phyloP scores from a whole-genome alignment of 176 grass and related monocot species.

The Carex cristatella region DNA sequence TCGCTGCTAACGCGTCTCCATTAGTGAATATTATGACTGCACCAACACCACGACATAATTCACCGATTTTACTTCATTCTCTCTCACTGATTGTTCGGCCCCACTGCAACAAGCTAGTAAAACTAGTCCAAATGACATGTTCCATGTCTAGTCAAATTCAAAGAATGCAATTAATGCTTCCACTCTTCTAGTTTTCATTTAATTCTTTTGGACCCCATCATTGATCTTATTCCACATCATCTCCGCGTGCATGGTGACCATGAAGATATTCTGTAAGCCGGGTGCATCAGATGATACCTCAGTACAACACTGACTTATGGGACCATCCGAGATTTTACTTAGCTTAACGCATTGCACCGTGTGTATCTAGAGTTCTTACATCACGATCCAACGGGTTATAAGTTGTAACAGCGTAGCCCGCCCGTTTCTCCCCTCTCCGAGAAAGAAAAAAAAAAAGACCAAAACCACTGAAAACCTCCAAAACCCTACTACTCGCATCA shows the following conservation, averaged over 20 bases:
- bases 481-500: background rate
- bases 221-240: slow-evolving; percentile 1
- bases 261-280: background rate
- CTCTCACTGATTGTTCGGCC: background rate
- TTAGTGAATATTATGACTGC: background rate
- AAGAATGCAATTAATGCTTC: background rate
- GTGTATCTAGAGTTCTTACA: background rate
- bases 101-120: background rate
- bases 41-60: background rate
- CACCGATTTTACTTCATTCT: background rate
- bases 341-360: background rate
- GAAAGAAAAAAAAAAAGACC: background rate
- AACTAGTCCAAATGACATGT: background rate
- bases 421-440: background rate
- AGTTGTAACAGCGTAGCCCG: background rate
- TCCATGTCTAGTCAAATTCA: background rate
- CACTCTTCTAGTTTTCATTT: background rate
- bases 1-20: background rate
- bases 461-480: background rate
- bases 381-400: slow-evolving; percentile 4
- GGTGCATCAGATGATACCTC: background rate
- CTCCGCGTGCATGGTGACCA: background rate
- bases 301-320: background rate
- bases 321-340: background rate
- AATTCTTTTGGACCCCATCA: background rate